Conservation (phyloP, 148 eudicot genomes). For the Pharnaceum exiguum region DNA sequence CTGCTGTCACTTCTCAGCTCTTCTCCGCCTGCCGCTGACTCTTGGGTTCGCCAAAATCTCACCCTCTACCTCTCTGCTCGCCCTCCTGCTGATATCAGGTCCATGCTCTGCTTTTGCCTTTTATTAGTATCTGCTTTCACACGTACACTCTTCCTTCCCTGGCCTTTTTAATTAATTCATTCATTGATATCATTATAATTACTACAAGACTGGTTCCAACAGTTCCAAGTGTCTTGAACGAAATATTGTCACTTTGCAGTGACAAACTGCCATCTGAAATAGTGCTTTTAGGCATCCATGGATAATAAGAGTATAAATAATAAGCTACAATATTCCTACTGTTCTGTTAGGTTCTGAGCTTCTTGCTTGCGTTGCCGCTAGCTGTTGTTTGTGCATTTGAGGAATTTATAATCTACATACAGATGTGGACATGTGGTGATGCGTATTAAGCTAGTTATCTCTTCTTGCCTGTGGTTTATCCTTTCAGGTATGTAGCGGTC, state of each 20-base stretch:
- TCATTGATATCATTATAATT: too few relatives aligned
- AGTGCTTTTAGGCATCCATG: too few relatives aligned
- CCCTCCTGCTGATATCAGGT: constrained; percentile 67
- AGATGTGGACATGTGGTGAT: too few relatives aligned
- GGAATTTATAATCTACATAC: too few relatives aligned
- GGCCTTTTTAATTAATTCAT: background rate
- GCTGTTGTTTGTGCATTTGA: too few relatives aligned
- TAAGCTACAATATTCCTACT: too few relatives aligned
- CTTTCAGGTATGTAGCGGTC: constrained; percentile 69
- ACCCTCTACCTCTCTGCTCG: constrained; percentile 41
- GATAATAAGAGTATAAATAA: too few relatives aligned
- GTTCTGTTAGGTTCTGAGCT: background rate
- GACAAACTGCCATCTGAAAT: too few relatives aligned
- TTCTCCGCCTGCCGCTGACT: constrained; percentile 51
- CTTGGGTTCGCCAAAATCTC: constrained; percentile 69
- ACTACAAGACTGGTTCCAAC: too few relatives aligned
- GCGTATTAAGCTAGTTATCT: background rate
- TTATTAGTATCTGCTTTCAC: background rate
- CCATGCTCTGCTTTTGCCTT: too few relatives aligned
- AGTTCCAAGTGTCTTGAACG: too few relatives aligned
- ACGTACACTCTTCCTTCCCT: background rate
- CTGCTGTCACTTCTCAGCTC: constrained; percentile 41
- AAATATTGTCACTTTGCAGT: too few relatives aligned
- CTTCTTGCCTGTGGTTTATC: background rate
- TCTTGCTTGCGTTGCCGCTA: background rate